These are phyloP conservation scores for Pseudocercospora musae DNA, from an alignment of 2,329 filamentous ascomycete genomes.

Conservation along the genomic window DNA sequence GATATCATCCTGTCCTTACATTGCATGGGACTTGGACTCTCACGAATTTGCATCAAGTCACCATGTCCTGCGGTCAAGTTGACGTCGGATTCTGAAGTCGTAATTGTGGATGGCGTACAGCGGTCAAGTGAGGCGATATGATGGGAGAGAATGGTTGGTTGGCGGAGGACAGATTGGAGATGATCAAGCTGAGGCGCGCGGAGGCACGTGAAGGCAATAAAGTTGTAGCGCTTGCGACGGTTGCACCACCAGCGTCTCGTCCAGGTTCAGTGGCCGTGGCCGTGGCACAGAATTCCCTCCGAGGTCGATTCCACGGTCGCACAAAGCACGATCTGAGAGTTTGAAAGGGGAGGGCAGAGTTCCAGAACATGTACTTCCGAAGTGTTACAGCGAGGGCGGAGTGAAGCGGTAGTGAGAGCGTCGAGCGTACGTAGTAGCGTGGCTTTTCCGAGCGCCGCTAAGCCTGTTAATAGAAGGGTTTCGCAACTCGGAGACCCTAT, in stretches of 20 bases:
- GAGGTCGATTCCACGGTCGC: neutral
- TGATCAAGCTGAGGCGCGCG: neutral
- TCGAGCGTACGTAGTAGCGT: neutral
- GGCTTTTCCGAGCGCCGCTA: neutral
- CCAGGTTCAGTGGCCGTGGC: neutral
- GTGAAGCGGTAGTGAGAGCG: neutral
- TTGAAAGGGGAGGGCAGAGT: neutral
- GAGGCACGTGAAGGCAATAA: neutral
- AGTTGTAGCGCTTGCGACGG: neutral
- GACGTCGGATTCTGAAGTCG: conserved; percentile 13
- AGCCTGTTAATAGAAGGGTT: no score
- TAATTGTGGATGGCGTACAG: neutral
- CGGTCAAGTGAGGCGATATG: neutral
- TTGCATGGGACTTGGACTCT: conserved; percentile 16
- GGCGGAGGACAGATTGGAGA: neutral
- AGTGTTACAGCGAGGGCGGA: neutral
- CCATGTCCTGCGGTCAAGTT: neutral
- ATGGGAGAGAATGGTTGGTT: neutral
- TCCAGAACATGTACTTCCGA: neutral
- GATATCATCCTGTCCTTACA: conserved; percentile 21
- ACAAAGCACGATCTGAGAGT: neutral
- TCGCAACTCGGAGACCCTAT: neutral
- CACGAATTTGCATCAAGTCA: conserved; percentile 12
- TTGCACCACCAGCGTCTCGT: neutral
- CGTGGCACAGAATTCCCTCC: neutral